These are phyloP conservation scores for Tetracladium marchalianum DNA, from an alignment of 495 filamentous ascomycete genomes.

Conservation along the genomic window DNA sequence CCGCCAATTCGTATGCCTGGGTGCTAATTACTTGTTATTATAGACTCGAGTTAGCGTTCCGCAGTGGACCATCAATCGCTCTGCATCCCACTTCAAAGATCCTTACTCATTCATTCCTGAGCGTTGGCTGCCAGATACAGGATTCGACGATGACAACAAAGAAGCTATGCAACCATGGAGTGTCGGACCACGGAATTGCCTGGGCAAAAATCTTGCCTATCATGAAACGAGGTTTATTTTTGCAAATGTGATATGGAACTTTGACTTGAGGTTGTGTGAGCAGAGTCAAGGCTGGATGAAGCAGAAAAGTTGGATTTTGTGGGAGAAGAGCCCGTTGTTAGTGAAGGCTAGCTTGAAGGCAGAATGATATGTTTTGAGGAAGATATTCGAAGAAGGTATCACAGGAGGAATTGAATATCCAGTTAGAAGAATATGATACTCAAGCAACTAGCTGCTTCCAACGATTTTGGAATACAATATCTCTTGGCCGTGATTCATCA, in stretches of 20 bases:
- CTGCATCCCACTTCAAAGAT: conserved; percentile 24
- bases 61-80: neutral
- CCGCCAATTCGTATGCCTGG: no score
- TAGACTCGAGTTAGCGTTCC: conserved; percentile 14
- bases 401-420: no score
- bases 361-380: no score
- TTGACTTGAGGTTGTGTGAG: conserved; percentile 38
- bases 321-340: no score
- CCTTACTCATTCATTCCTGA: conserved; percentile 30
- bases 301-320: conserved; percentile 28
- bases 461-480: no score
- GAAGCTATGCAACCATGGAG: conserved; percentile 44
- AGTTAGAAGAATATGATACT: no score
- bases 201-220: conserved; percentile 50
- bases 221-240: conserved; percentile 43
- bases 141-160: conserved; percentile 32
- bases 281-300: conserved; percentile 31
- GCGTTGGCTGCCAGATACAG: conserved; percentile 19
- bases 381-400: no score
- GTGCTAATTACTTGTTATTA: no score
- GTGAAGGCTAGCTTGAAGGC: no score
- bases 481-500: no score
- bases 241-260: conserved; percentile 41
- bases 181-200: conserved; percentile 47
- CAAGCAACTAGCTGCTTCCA: no score